Evolutionary conservation across 108 stramenopile species (phyloP).

Genomic region (Pseudonitzschia multiseries): DNA sequence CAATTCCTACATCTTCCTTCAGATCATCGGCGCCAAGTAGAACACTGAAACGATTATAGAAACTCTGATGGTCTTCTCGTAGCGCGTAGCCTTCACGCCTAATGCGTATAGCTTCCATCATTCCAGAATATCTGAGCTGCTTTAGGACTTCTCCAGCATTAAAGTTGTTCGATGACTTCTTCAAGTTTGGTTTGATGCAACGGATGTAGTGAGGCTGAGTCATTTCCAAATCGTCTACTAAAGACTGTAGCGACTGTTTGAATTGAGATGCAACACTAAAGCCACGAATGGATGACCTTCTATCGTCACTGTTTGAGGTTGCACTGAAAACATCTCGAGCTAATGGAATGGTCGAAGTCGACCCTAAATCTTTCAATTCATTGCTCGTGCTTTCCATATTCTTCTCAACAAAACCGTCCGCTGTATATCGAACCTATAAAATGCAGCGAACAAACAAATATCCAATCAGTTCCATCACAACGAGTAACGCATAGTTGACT

Average conservation of each 20-base stretch:
- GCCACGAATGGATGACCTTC: slow-evolving; percentile 77
- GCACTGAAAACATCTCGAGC: slow-evolving; percentile 52
- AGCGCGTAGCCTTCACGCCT: slow-evolving; percentile 90
- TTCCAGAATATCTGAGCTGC: slow-evolving; percentile 96
- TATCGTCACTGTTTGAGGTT: slow-evolving; percentile 13
- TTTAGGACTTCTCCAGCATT: slow-evolving; percentile 78
- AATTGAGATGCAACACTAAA: slow-evolving; percentile 90
- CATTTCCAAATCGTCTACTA: slow-evolving; percentile 79
- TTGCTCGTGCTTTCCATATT: slow-evolving; percentile 91
- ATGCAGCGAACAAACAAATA: not conserved
- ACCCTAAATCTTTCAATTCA: slow-evolving; percentile 77
- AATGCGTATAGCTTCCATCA: slow-evolving; percentile 98
- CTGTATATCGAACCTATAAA: slow-evolving; percentile 73
- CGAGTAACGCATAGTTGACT: not conserved
- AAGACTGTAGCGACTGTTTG: slow-evolving; percentile 70
- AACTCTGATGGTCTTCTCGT: slow-evolving; percentile 87
- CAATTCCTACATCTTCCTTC: slow-evolving; percentile 60
- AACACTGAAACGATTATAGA: slow-evolving; percentile 80
- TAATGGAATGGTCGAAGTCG: slow-evolving; percentile 48
- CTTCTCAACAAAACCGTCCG: slow-evolving; percentile 88
- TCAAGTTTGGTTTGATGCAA: slow-evolving; percentile 90
- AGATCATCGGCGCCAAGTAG: slow-evolving; percentile 62
- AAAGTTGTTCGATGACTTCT: slow-evolving; percentile 68
- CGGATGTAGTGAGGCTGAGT: slow-evolving; percentile 91
- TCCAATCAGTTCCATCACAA: not conserved